Percentiles rank a stretch among this genome's conserved stretches.
phyloP scores from a whole-genome alignment of 2,329 filamentous ascomycete genomes.

The Simplicillium sp. region DNA sequence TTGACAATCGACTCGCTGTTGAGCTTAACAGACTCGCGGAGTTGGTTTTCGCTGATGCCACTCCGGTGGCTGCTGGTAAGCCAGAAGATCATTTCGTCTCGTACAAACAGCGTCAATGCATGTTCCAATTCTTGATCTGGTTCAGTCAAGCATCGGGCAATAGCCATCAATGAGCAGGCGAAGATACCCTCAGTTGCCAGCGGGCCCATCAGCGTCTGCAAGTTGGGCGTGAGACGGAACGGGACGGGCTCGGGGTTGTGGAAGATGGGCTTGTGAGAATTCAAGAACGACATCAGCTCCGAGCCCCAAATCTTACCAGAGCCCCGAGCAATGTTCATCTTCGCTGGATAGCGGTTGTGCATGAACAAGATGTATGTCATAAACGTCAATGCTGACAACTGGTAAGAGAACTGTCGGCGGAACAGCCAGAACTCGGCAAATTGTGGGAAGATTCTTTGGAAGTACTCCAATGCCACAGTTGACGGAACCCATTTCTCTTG shows the following conservation, averaged over 20 bases:
- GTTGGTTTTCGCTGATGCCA: conserved; percentile 47
- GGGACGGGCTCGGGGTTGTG: conserved; percentile 93
- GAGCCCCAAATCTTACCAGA: conserved; percentile 95
- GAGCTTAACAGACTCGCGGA: conserved; percentile 69
- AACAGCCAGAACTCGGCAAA: conserved; percentile 98
- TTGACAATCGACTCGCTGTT: conserved; percentile 93
- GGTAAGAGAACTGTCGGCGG: conserved; percentile 92
- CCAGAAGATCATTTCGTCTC: conserved; percentile 98
- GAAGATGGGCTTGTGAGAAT: conserved; percentile 75
- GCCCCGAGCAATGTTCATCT: conserved; percentile 80
- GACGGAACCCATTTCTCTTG: conserved; percentile 88
- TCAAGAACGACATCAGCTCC: conserved; percentile 87
- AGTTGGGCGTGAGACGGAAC: conserved; percentile 92
- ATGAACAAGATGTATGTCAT: conserved; percentile 99
- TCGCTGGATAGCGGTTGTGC: conserved; percentile 90
- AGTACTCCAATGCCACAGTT: conserved; percentile 77
- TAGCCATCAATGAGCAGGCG: conserved; percentile 90
- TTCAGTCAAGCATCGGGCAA: conserved; percentile 87
- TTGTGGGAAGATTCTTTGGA: conserved; percentile 77
- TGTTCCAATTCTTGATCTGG: conserved; percentile 88
- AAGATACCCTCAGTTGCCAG: conserved; percentile 95
- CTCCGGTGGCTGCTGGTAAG: conserved; percentile 68
- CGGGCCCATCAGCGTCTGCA: conserved; percentile 93
- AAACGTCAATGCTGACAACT: conserved; percentile 89
- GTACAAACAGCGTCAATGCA: conserved; percentile 86